Percentiles rank a stretch among this genome's conserved stretches.
Evolutionary conservation across 73 alveolate species (phyloP).

Genomic region (Paramecium caudatum): DNA sequence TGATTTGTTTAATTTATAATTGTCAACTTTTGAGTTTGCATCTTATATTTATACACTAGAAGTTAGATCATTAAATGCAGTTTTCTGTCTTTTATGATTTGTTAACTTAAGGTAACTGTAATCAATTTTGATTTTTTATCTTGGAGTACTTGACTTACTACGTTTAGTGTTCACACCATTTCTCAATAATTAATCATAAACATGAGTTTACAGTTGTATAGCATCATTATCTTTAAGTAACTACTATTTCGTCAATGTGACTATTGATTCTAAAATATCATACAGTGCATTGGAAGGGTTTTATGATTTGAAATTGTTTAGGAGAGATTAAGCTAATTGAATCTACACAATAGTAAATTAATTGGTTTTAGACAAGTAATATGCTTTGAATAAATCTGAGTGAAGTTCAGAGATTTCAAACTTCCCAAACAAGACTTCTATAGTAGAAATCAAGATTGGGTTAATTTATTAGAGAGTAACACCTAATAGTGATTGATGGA

Average conservation of each 20-base stretch:
- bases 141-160: background rate
- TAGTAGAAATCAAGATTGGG: too few relatives aligned
- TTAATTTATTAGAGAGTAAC: too few relatives aligned
- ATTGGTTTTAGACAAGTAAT: background rate
- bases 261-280: conserved; percentile 21
- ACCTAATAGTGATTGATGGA: too few relatives aligned
- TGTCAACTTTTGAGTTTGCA: background rate
- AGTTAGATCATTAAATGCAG: background rate
- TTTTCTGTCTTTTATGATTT: background rate
- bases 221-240: background rate
- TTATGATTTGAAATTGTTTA: background rate
- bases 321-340: background rate
- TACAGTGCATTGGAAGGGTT: background rate
- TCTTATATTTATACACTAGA: conserved; percentile 12
- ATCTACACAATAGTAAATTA: background rate
- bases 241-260: background rate
- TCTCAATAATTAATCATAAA: background rate
- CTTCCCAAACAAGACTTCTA: too few relatives aligned
- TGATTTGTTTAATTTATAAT: conserved; percentile 28
- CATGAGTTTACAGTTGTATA: background rate
- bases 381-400: background rate
- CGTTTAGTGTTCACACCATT: background rate
- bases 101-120: background rate
- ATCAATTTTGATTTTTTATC: background rate
- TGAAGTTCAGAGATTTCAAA: too few relatives aligned